Evolutionary conservation across 768 basidiomycete species (phyloP), one percentile per base, ranked within the genome.

Genomic region (Naematelia aurantialba): DNA sequence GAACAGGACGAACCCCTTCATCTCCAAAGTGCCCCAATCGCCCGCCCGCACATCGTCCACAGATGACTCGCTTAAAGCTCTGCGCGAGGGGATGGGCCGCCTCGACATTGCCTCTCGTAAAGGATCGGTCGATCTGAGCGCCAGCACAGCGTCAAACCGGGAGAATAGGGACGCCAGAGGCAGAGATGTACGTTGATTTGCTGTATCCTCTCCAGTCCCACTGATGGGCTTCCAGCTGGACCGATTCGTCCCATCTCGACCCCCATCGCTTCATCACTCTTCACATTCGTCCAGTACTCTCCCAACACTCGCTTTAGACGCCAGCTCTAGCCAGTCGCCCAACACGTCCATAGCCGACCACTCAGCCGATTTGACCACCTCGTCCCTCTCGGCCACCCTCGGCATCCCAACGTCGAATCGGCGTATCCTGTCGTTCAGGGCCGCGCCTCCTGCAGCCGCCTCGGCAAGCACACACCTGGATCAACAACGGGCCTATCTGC

Each of bases 221-320:
- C 22, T 26, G 44, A 49, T 51, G 44, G 19, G 26, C 26, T 1
- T 26, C 11, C 56, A 73, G 61, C 57, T 71, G 8, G 72, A 73
- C 45, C 62, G 72, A 34, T 73, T 73, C 49, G 72, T 73, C 5
- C 72, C 72, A 3, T 73, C 72, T 19, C 55, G 72, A 47, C 66
- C 67, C 11, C 30, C 65, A 2, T 68, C 67, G 1, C 45, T 67
- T n/a, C 63, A 66, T 42, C 65, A 70, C 45, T 60, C 61, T 25
- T 68, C 71, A 14, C 65, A 67, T 45, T 63, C 69, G 21, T 69
- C 69, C 14, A 58, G 58, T 1, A 67, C 67, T 4, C 52, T 68
- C 5, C 67, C 72, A 10, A 68, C 67, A 2, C 53, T 73, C n/a
- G 69, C 72, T 12, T 19, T 69, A 14, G 63, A 65, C 42, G n/a